phyloP scores from a whole-genome alignment of 1,284 basidiomycete species.

The Leccinum subatratum region DNA sequence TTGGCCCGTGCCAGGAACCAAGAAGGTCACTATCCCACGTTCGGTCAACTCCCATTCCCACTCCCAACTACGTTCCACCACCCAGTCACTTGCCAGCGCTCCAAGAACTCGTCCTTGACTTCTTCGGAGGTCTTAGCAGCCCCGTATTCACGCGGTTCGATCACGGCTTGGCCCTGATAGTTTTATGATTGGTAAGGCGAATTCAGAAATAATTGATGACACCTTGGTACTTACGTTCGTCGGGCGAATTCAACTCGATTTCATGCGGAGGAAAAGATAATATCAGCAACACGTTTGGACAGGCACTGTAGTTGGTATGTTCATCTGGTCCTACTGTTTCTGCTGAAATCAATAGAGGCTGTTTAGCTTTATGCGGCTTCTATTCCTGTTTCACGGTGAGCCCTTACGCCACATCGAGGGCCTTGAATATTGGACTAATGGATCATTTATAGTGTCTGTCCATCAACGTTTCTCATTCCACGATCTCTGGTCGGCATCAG shows the following conservation, averaged over 20 bases:
- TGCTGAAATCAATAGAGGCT: background rate
- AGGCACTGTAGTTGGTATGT: constrained; percentile 46
- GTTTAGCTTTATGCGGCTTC: constrained; percentile 45
- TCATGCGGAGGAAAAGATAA: constrained; percentile 47
- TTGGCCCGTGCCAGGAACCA: no score
- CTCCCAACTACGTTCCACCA: no score
- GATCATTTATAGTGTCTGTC: constrained; percentile 36
- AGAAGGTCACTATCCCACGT: no score
- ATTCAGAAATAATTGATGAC: background rate
- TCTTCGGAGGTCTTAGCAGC: no score
- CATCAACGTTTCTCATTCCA: constrained; percentile 50
- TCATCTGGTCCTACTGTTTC: background rate
- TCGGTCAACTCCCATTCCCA: no score
- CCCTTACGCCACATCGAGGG: constrained; percentile 13
- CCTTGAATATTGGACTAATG: background rate
- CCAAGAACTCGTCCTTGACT: no score
- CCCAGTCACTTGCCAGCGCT: no score
- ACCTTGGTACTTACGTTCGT: background rate
- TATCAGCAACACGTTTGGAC: constrained; percentile 50
- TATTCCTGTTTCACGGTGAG: constrained; percentile 44
- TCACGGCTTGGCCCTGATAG: constrained; percentile 41
- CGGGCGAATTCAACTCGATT: constrained; percentile 51
- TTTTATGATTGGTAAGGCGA: constrained; percentile 41
- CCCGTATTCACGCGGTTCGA: constrained; percentile 40
- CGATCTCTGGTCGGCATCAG: constrained; percentile 38